A percentile compares a stretch with the other conserved stretches of the same genome.
Conservation (phyloP, 495 filamentous ascomycete species). For the Penicillium diatomitis region DNA sequence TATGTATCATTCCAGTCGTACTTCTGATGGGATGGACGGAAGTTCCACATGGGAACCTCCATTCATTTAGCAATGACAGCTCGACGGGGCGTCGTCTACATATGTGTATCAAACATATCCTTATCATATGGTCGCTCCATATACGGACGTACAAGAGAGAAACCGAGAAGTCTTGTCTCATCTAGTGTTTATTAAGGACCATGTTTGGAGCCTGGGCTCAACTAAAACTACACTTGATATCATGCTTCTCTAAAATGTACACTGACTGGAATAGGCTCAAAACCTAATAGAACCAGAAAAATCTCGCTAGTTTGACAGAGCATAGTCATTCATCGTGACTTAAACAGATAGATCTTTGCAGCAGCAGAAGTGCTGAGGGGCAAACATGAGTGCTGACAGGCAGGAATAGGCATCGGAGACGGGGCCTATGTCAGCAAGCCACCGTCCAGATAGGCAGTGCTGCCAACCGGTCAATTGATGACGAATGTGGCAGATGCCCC, state of each 20-base stretch:
- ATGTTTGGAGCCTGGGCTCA: no score
- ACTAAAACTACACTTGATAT: constrained; percentile 2
- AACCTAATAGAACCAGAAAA: constrained; percentile 10
- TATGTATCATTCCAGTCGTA: no score
- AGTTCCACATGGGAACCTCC: no score
- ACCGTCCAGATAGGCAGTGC: not conserved
- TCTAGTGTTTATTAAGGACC: no score
- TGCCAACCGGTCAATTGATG: not conserved
- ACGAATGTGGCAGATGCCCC: not conserved
- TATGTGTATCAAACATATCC: no score
- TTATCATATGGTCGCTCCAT: no score
- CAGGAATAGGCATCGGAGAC: constrained; percentile 1
- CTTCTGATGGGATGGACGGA: no score
- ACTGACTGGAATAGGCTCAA: constrained; percentile 7
- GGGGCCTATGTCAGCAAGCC: not conserved
- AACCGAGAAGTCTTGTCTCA: no score
- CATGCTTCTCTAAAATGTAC: constrained; percentile 6
- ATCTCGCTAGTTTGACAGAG: constrained; percentile 17
- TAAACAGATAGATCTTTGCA: not conserved
- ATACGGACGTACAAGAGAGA: no score
- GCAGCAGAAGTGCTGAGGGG: constrained; percentile 4
- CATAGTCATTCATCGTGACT: constrained; percentile 19
- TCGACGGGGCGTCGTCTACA: no score
- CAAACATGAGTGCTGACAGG: constrained; percentile 5
- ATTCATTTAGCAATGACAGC: no score